A percentile compares a stretch with the other conserved stretches of the same genome.
Evolutionary conservation across 345 rosid genomes (phyloP).

Genomic region (Eucalyptus erythrocorys): DNA sequence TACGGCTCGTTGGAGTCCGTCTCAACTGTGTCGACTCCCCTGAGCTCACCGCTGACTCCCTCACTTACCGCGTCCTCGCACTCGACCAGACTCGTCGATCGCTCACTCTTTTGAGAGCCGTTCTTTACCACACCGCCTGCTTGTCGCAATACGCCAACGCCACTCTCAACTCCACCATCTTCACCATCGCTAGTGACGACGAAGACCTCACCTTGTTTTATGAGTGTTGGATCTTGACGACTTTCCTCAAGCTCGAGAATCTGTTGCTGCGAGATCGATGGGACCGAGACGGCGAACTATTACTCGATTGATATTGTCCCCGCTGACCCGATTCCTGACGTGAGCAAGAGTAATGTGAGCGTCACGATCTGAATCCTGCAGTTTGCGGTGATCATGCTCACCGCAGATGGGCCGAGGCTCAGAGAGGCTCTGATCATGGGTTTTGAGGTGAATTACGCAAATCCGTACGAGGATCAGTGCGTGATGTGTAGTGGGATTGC

Average conservation of each 20-base stretch:
- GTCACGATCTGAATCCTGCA: neutral
- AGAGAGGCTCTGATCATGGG: conserved; percentile 1
- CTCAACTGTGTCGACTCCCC: conserved; percentile 7
- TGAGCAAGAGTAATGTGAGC: neutral
- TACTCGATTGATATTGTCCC: neutral
- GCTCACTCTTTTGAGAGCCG: conserved; percentile 6
- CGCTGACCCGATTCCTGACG: neutral
- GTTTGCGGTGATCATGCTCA: neutral
- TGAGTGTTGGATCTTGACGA: neutral
- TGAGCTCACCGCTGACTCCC: neutral
- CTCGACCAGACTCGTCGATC: neutral
- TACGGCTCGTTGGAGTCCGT: conserved; percentile 20
- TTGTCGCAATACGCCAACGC: neutral
- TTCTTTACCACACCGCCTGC: conserved; percentile 6
- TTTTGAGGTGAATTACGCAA: conserved; percentile 5
- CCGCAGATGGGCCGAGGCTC: neutral
- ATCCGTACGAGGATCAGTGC: conserved; percentile 7
- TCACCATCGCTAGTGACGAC: neutral
- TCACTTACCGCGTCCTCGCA: conserved; percentile 4
- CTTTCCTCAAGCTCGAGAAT: too few relatives aligned
- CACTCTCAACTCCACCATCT: conserved; percentile 3
- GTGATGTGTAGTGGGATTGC: neutral
- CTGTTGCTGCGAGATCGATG: conserved; percentile 4
- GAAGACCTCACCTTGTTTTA: conserved; percentile 7
- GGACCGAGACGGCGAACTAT: neutral